Evolutionary conservation across 2,329 filamentous ascomycete species (phyloP).

Genomic region (Arthrinium phaeospermum): DNA sequence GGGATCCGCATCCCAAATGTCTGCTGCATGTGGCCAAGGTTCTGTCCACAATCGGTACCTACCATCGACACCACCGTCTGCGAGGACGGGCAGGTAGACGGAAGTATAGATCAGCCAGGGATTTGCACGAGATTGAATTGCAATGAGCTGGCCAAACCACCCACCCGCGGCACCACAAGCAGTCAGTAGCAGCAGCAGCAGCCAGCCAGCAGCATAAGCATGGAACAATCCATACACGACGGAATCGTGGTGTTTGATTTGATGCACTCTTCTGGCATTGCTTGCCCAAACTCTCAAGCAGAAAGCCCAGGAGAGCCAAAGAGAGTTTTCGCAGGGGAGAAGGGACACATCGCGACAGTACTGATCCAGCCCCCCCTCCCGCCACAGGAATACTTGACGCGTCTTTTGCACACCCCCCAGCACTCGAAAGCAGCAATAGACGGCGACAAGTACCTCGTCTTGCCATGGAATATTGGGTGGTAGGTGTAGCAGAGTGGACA

Average conservation of each 20-base stretch:
- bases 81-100: conserved; percentile 9
- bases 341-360: not conserved
- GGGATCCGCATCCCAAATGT: conserved; percentile 9
- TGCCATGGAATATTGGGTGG: conserved; percentile 3
- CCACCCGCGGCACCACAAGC: conserved; percentile 12
- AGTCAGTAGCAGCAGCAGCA: not conserved
- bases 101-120: conserved; percentile 18
- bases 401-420: not conserved
- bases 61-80: not conserved
- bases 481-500: conserved; percentile 15
- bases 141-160: conserved; percentile 12
- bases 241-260: not conserved
- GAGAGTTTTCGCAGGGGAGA: not conserved
- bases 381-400: conserved; percentile 6
- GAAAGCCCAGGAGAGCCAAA: not conserved
- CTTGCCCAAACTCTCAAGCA: not conserved
- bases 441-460: not conserved
- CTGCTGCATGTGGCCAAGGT: conserved; percentile 16
- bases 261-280: not conserved
- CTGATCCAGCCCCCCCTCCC: not conserved
- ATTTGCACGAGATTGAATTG: conserved; percentile 16
- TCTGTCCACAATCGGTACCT: conserved; percentile 13
- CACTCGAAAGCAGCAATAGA: not conserved
- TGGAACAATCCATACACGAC: conserved; percentile 10
- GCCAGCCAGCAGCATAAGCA: not conserved